These are phyloP conservation scores for Dissophora ornata DNA, from an alignment of 192 early-diverging fungal species.

Conservation along the genomic window DNA sequence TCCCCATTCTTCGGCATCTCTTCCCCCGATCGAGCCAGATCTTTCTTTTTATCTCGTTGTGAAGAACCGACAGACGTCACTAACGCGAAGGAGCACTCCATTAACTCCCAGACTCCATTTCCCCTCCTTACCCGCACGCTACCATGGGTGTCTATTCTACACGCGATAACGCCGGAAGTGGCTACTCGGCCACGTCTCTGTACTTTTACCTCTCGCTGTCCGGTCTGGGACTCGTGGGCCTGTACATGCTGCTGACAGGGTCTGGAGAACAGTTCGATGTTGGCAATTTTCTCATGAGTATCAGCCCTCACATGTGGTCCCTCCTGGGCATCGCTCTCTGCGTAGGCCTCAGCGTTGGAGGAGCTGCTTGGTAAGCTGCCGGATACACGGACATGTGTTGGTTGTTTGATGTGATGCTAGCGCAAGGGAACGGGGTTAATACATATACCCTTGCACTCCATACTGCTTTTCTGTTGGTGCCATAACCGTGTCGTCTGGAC, in stretches of 20 bases:
- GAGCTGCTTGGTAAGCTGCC: conserved; percentile 85
- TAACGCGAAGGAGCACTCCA: too few relatives aligned
- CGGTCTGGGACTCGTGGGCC: conserved; percentile 63
- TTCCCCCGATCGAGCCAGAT: too few relatives aligned
- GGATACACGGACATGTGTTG: too few relatives aligned
- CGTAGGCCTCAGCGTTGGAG: conserved; percentile 90
- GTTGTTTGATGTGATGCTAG: too few relatives aligned
- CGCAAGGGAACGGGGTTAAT: too few relatives aligned
- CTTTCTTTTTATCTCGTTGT: too few relatives aligned
- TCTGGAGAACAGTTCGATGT: conserved; percentile 91
- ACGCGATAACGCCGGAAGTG: conserved; percentile 13
- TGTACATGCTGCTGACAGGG: conserved; percentile 89
- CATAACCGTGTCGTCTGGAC: background rate
- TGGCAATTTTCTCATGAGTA: conserved; percentile 79
- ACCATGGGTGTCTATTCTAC: conserved; percentile 47
- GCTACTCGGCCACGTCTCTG: conserved; percentile 16
- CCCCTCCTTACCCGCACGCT: background rate
- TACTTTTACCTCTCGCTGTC: conserved; percentile 38
- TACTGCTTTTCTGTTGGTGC: too few relatives aligned
- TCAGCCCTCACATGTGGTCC: conserved; percentile 92
- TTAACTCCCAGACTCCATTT: background rate
- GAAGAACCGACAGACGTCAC: background rate
- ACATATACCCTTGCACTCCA: too few relatives aligned
- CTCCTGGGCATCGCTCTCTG: conserved; percentile 85
- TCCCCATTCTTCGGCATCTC: background rate